Evolutionary conservation across 1,284 basidiomycete species (phyloP), one percentile per base, ranked within the genome.

Genomic region (Ceratobasidium sp.): DNA sequence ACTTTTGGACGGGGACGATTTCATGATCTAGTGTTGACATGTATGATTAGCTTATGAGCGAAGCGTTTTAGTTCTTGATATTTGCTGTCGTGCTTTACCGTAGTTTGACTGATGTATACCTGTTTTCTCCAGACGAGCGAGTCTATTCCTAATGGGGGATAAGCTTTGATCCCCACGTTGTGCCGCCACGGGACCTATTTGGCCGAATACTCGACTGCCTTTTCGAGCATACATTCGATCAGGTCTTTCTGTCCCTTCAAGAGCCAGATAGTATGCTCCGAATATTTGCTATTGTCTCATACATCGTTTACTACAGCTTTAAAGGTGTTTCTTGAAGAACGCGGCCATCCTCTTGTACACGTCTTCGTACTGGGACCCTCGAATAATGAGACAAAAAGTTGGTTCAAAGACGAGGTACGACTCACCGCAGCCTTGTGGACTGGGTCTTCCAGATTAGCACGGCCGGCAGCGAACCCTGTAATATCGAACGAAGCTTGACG

Each of bases 381-480:
- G 49, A 72, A 16, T 41, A 1, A 13, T 72, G 0, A 62, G 56
- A 48, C 59, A 37, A 13, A 2, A 24, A 13, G 9, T 59, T 43
- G 31, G 6, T 16, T 39, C 16, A 27, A 53, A n/a, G 8, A 51
- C 8, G 31, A 14, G 7, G 27, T 22, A 7, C 56, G 7, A 51
- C 69, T 53, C 27, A 62, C 69, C 29, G 56, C 69, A n/a, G 69
- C 69, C 19, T 72, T 72, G 46, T 72, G 48, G 9, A 51, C 41
- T 11, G 58, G 69, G 48, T 71, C 66, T 7, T 59, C 41, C 37
- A 71, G 39, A 7, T 59, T 71, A 24, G 66, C 66, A 1, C 66
- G 66, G 1, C 24, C 37, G 16, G 66, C 66, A 34, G 66, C 66
- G 29, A 71, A 71, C n/a, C 66, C 66, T 71, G 19, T 4, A 27